These are phyloP conservation scores for Xylaria digitata DNA, from an alignment of 2,329 filamentous ascomycete species.

Conservation along the genomic window DNA sequence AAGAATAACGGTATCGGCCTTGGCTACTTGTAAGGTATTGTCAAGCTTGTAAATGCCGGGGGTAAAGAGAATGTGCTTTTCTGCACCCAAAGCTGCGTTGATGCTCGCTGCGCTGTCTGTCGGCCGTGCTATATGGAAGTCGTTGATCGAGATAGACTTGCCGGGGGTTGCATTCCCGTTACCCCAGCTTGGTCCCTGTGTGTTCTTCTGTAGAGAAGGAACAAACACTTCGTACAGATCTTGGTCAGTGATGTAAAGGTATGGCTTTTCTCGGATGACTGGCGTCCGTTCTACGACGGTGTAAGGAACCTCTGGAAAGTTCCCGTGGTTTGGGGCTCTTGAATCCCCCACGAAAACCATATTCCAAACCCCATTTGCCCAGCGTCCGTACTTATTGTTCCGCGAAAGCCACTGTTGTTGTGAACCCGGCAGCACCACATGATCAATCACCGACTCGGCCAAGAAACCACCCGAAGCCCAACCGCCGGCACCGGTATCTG, in stretches of 20 bases:
- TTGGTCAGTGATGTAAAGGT: slow-evolving; percentile 43
- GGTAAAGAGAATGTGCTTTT: slow-evolving; percentile 49
- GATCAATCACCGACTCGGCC: slow-evolving; percentile 50
- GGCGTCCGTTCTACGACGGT: slow-evolving; percentile 49
- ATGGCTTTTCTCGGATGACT: slow-evolving; percentile 51
- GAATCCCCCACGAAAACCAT: slow-evolving; percentile 51
- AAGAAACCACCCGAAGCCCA: slow-evolving; percentile 52
- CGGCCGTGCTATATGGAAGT: slow-evolving; percentile 47
- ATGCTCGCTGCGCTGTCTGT: slow-evolving; percentile 42
- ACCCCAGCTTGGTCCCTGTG: slow-evolving; percentile 48
- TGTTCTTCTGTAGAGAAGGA: slow-evolving; percentile 46
- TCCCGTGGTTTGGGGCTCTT: slow-evolving; percentile 45
- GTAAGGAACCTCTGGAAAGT: slow-evolving; percentile 47
- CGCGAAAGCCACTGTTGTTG: slow-evolving; percentile 52
- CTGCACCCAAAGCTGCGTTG: slow-evolving; percentile 46
- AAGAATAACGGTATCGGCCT: slow-evolving; percentile 47
- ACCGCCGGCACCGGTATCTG: slow-evolving; percentile 47
- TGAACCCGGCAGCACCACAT: slow-evolving; percentile 49
- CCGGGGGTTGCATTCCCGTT: slow-evolving; percentile 43
- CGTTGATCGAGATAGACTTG: slow-evolving; percentile 45
- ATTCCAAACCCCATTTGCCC: slow-evolving; percentile 52
- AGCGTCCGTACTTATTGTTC: slow-evolving; percentile 50
- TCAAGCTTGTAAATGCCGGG: slow-evolving; percentile 50
- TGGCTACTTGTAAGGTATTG: slow-evolving; percentile 43
- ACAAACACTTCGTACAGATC: slow-evolving; percentile 48